These are phyloP conservation scores for Ricinus communis DNA, from an alignment of 345 rosid genomes.

Conservation along the genomic window DNA sequence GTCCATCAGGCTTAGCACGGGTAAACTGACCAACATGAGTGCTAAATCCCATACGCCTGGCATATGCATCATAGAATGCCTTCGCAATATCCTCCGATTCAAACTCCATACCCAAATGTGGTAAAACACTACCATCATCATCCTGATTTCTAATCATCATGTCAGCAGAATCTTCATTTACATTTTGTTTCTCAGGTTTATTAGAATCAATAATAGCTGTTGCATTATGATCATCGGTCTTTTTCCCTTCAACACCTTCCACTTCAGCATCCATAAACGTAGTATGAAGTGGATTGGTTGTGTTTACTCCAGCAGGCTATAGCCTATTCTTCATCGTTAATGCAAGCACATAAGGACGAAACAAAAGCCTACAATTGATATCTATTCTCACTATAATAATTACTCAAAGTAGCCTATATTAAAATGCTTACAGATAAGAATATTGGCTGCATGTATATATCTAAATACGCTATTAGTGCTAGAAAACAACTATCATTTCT, in stretches of 20 bases:
- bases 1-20: constrained; percentile 61
- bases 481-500: too few relatives aligned
- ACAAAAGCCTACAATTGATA: constrained; percentile 6
- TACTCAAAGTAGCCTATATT: too few relatives aligned
- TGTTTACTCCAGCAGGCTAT: neutral
- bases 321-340: constrained; percentile 23
- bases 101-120: constrained; percentile 56
- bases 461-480: too few relatives aligned
- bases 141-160: constrained; percentile 25
- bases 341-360: neutral
- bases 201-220: constrained; percentile 15
- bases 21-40: constrained; percentile 53
- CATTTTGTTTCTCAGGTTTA: constrained; percentile 22
- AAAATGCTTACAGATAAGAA: too few relatives aligned
- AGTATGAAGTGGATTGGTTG: neutral
- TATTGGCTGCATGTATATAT: too few relatives aligned
- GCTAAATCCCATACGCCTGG: constrained; percentile 47
- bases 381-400: neutral
- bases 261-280: constrained; percentile 36
- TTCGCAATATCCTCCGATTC: constrained; percentile 56
- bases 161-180: constrained; percentile 26
- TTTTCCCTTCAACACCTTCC: constrained; percentile 33
- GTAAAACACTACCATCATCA: constrained; percentile 31
- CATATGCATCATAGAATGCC: constrained; percentile 49
- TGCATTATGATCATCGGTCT: neutral